Conservation (phyloP, 2,329 filamentous ascomycete genomes). For the Pseudocercospora pini-densiflorae region DNA sequence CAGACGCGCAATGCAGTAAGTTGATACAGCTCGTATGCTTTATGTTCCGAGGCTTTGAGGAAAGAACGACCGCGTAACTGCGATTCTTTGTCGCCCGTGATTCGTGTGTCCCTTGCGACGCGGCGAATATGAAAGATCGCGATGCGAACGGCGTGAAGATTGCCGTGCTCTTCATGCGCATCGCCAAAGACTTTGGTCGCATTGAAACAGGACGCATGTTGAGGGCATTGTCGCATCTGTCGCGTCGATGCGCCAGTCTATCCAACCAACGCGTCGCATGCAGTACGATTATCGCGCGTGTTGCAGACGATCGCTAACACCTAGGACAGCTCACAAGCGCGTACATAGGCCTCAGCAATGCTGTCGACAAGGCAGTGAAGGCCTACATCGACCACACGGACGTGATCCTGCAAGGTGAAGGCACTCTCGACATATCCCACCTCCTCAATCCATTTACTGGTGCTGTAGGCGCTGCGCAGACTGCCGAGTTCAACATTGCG, state of each 20-base stretch:
- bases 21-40: background rate
- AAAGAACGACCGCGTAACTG: conserved; percentile 4
- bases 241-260: conserved; percentile 4
- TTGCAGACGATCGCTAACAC: conserved; percentile 2
- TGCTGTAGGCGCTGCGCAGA: conserved; percentile 32
- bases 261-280: conserved; percentile 5
- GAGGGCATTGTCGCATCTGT: background rate
- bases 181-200: no score
- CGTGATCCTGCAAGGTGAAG: conserved; percentile 67
- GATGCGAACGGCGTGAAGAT: no score
- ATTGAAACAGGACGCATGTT: no score
- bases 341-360: conserved; percentile 76
- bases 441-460: conserved; percentile 36
- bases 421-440: conserved; percentile 38
- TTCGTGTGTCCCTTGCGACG: background rate
- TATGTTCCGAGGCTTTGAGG: background rate
- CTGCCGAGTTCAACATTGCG: conserved; percentile 25
- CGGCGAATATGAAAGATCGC: no score
- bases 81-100: background rate
- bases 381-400: conserved; percentile 91
- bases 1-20: conserved; percentile 32
- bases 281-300: background rate
- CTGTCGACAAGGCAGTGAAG: conserved; percentile 77
- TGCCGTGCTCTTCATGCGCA: no score
- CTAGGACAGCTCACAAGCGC: conserved; percentile 70